Evolutionary conservation across 768 basidiomycete genomes (phyloP).

Genomic region (Lactarius indigo): DNA sequence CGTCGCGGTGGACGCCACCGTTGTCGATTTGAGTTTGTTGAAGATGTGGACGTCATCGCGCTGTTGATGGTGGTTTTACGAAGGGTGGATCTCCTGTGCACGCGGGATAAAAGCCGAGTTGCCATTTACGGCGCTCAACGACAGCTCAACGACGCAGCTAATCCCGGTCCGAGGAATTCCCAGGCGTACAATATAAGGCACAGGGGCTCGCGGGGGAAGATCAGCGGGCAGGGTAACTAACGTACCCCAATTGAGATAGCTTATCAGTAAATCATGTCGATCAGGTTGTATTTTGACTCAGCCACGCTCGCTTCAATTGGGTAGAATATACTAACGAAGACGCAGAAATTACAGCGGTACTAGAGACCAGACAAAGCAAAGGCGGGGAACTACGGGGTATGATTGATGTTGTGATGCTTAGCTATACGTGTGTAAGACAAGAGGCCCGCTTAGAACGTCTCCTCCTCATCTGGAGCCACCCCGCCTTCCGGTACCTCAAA

Average conservation of each 20-base stretch:
- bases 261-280: not conserved
- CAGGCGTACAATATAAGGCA: not conserved
- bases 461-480: constrained; percentile 66
- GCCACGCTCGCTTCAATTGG: not conserved
- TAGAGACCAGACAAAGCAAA: constrained; percentile 18
- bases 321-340: constrained; percentile 13
- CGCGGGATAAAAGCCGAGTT: not conserved
- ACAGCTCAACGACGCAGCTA: too few species aligned
- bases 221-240: not conserved
- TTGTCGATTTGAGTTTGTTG: not conserved
- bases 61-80: not conserved
- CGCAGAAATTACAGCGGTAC: constrained; percentile 15
- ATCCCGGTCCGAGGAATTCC: not conserved
- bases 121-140: not conserved
- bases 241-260: not conserved
- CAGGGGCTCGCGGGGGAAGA: too few species aligned
- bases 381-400: constrained; percentile 19
- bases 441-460: constrained; percentile 54
- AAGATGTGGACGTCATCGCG: not conserved
- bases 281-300: not conserved
- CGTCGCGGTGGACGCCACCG: not conserved
- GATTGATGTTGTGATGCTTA: constrained; percentile 15
- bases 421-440: constrained; percentile 13
- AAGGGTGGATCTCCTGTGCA: not conserved
- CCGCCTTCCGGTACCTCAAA: constrained; percentile 81